Evolutionary conservation across 768 basidiomycete genomes (phyloP).

Genomic region (Amanita jacksonii): DNA sequence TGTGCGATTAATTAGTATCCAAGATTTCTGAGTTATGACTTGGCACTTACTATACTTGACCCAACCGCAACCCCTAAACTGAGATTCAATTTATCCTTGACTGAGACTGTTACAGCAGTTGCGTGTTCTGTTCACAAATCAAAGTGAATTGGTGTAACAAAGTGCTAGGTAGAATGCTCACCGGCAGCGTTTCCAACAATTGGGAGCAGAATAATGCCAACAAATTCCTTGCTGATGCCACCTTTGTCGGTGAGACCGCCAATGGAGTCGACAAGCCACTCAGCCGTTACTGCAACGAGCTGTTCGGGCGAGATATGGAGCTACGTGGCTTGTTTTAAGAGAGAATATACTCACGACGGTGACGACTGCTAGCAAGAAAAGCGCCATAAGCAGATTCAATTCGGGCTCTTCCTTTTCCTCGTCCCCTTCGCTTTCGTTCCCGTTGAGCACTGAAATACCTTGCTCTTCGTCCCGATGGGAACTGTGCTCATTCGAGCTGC

Average conservation of each 20-base stretch:
- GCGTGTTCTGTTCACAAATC: constrained; percentile 54
- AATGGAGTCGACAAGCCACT: constrained; percentile 77
- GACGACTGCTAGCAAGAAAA: constrained; percentile 45
- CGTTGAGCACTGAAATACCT: constrained; percentile 6
- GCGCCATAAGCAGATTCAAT: constrained; percentile 43
- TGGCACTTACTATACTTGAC: constrained; percentile 57
- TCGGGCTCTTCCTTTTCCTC: constrained; percentile 41
- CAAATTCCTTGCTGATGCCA: constrained; percentile 65
- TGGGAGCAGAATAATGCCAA: constrained; percentile 78
- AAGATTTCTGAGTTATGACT: background rate
- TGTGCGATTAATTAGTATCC: constrained; percentile 18
- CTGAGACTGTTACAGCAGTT: constrained; percentile 86
- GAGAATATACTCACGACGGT: constrained; percentile 50
- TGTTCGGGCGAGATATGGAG: constrained; percentile 17
- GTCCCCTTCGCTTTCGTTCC: too few relatives aligned
- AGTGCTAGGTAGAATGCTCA: constrained; percentile 16
- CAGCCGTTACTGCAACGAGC: constrained; percentile 56
- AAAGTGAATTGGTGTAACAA: constrained; percentile 2
- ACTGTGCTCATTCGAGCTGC: background rate
- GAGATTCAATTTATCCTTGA: constrained; percentile 82
- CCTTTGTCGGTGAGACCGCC: constrained; percentile 53
- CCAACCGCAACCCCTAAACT: constrained; percentile 88
- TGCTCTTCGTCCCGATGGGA: constrained; percentile 4
- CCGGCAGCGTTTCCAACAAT: constrained; percentile 87
- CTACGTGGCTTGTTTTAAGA: too few relatives aligned